Base-by-base conservation (phyloP, 805 yeast species). In the Lipomyces spencermartinsiae region DNA sequence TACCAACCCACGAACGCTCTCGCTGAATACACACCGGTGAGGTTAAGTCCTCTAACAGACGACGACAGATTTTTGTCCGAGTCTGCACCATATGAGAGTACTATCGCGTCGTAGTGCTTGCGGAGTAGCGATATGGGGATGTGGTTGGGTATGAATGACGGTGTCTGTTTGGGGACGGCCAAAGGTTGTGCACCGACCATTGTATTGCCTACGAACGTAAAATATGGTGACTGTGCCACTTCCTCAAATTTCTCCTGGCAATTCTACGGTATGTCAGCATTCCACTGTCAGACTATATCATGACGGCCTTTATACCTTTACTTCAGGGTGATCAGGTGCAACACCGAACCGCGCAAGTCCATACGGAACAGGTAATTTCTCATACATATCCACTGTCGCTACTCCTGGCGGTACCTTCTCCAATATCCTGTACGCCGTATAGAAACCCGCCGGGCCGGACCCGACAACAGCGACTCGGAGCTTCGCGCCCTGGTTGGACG, bases 311-410 rank as follows among this genome's bases (percentile, higher is more conserved):
- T 64, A 10, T 31, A 72, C 74, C 70, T 93, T 94, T 39, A 95
- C 98, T 75, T 95, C 98, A 0, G 97, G 97, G 78, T 95, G 98
- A 79, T 95, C 99, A 1, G 99, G 99, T 0, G 99, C 98, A n/a
- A 95, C 98, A 1, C 99, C 99, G 76, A 86, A 93, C 46, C 99
- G 80, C 55, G 93, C 88, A 43, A 95, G 82, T 0, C 99, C 99
- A 80, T 85, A 94, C 0, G 99, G 99, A 6, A 93, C 88, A 0
- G 98, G 97, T 33, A 88, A 80, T 70, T 86, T 84, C 75, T 95
- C 99, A 81, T 88, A 93, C 78, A 94, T 83, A 68, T 92, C 95
- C 3, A 93, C 83, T 65, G 83, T 77, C 19, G 82, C 76, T 7
- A 80, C 79, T 0, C 80, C 78, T 2, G 22, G 33, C 2, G 80